Evolutionary conservation across 176 grass and related monocot genomes (phyloP), one percentile per base, ranked within the genome.

Genomic region (Avena eriantha): DNA sequence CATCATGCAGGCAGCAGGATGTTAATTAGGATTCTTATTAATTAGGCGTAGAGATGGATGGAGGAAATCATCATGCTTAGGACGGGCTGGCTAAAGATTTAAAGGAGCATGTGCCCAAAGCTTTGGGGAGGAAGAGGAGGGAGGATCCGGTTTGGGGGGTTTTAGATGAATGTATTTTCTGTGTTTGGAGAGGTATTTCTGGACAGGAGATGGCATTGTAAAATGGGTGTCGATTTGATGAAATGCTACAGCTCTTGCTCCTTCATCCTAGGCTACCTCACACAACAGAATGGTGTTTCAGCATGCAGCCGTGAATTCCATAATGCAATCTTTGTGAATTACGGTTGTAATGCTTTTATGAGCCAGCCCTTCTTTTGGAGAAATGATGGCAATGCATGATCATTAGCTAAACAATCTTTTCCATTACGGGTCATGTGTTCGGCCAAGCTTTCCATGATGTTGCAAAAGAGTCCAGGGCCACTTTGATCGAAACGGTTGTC

Each of bases 241-340:
- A 46, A 89, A 94, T 89, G 80, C 76, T 80, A 81, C 54, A 80
- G 77, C 76, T 94, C 88, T 85, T 90, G 24, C 48, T 87, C 80
- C 24, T 66, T 66, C 24, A 16, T 66, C 63, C 60, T 29, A 14
- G 3, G 5, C 35, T 36, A 1, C 23, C 71, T 58, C 18, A 31
- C 24, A 10, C 39, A 41, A 43, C 49, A 48, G 4, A 36, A 46
- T 4, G 34, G 10, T n/a, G 67, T 41, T 72, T 54, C 23, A 43
- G 39, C 10, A 22, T 78, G 13, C 53, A 22, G 31, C n/a, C 14
- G 36, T 60, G 36, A 35, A 12, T 45, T 63, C 13, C 7, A 23
- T 26, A 63, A 79, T 7, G 31, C 12, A 23, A 22, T 35, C 8
- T 69, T 10, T 19, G 17, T 67, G 76, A 41, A 59, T 59, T 39